phyloP scores from a whole-genome alignment of 2,329 filamentous ascomycete genomes.

The Diaporthe capsici region DNA sequence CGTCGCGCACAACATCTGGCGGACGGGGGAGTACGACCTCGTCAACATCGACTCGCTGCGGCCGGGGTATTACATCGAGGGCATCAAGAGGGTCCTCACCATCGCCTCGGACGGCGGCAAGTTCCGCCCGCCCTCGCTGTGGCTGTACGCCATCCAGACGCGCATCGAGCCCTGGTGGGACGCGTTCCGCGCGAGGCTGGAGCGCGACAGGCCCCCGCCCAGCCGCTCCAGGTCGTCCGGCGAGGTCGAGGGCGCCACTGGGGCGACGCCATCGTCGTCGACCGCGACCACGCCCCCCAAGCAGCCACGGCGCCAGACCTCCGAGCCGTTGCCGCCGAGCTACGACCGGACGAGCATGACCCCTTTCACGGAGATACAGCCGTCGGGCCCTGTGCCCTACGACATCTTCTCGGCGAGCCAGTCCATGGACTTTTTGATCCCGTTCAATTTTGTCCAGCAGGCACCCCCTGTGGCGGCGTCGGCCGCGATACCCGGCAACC shows the following conservation, averaged over 20 bases:
- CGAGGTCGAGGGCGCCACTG: neutral
- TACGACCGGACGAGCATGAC: neutral
- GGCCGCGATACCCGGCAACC: neutral
- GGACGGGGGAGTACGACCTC: conserved; percentile 30
- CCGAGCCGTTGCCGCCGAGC: neutral
- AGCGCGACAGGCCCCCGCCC: conserved; percentile 25
- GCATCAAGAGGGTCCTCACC: conserved; percentile 17
- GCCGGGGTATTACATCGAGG: conserved; percentile 31
- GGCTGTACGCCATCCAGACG: conserved; percentile 37
- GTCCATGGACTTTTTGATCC: neutral
- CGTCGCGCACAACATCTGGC: conserved; percentile 35
- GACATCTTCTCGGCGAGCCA: conserved; percentile 31
- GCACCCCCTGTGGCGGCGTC: neutral
- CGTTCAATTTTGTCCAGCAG: conserved; percentile 17
- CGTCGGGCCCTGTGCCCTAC: neutral
- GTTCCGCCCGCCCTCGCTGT: conserved; percentile 38
- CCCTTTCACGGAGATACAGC: neutral
- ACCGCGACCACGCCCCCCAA: too few species aligned
- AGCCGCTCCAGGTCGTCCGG: neutral
- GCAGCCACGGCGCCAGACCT: neutral
- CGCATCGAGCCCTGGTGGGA: conserved; percentile 38
- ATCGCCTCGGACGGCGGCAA: conserved; percentile 12
- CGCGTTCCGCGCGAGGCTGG: conserved; percentile 21
- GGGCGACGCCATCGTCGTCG: neutral
- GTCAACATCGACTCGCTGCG: conserved; percentile 32